A percentile compares a stretch with the other conserved stretches of the same genome.
Evolutionary conservation across 2,329 filamentous ascomycete genomes (phyloP).

Genomic region (Clonostachys chloroleuca): DNA sequence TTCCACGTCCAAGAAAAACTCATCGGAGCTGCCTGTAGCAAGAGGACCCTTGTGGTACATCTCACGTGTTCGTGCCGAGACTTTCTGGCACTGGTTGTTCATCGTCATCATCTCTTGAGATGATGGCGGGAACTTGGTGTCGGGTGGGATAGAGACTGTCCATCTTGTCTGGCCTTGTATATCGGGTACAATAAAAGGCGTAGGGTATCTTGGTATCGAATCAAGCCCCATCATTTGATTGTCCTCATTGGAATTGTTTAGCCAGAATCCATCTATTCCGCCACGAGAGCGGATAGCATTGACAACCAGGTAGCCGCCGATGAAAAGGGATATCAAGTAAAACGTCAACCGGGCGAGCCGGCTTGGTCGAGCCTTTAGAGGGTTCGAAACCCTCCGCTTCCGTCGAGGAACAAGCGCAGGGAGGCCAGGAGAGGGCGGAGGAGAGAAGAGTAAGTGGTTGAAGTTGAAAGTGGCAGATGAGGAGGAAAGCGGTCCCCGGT

Average conservation of each 20-base stretch:
- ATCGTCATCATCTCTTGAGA: conserved; percentile 66
- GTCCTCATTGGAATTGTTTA: conserved; percentile 42
- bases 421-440: conserved; percentile 67
- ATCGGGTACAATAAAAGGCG: conserved; percentile 67
- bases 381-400: conserved; percentile 53
- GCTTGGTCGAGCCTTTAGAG: conserved; percentile 43
- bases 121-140: conserved; percentile 61
- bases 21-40: conserved; percentile 56
- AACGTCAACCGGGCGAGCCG: conserved; percentile 51
- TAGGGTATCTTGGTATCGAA: conserved; percentile 65
- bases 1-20: conserved; percentile 68
- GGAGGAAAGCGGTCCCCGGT: conserved; percentile 50
- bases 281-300: conserved; percentile 18
- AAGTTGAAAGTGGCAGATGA: conserved; percentile 61
- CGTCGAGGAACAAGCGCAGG: conserved; percentile 63
- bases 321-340: conserved; percentile 44
- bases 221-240: conserved; percentile 66
- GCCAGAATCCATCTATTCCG: conserved; percentile 18
- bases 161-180: conserved; percentile 61
- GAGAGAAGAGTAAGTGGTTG: conserved; percentile 62
- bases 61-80: conserved; percentile 53
- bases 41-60: conserved; percentile 27
- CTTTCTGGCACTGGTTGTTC: conserved; percentile 61
- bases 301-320: conserved; percentile 43
- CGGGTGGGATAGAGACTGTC: conserved; percentile 75